Evolutionary conservation across 306 rosid genomes (phyloP).

Genomic region (Cercis canadensis): DNA sequence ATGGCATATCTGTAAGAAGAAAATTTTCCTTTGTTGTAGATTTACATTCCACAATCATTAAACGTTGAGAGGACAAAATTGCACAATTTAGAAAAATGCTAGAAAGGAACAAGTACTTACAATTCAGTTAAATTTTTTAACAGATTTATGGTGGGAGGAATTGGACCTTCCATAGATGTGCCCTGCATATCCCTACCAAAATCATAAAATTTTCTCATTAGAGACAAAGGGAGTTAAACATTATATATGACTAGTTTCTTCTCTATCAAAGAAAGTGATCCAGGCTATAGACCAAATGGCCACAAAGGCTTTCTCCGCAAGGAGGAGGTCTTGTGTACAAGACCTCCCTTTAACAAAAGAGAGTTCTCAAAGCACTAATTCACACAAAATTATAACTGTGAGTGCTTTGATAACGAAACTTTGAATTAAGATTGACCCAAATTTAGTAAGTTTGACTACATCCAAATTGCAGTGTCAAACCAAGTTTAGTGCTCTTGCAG

Average conservation of each 20-base stretch:
- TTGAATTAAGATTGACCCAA: background rate
- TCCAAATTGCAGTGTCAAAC: too few relatives aligned
- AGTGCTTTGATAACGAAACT: too few relatives aligned
- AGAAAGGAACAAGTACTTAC: slow-evolving; percentile 48
- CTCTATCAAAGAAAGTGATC: slow-evolving; percentile 14
- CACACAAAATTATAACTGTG: too few relatives aligned
- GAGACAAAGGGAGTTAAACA: slow-evolving; percentile 2
- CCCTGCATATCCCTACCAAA: slow-evolving; percentile 74
- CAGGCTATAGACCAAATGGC: too few relatives aligned
- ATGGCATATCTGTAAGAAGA: slow-evolving; percentile 32
- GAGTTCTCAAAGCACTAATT: too few relatives aligned
- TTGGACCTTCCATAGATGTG: slow-evolving; percentile 74
- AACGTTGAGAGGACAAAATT: slow-evolving; percentile 24
- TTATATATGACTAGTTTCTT: too few relatives aligned
- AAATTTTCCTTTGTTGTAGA: too few relatives aligned
- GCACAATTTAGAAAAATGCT: slow-evolving; percentile 16
- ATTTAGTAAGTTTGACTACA: too few relatives aligned
- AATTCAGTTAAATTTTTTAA: slow-evolving; percentile 48
- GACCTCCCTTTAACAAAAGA: too few relatives aligned
- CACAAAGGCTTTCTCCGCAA: too few relatives aligned
- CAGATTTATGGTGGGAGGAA: slow-evolving; percentile 57
- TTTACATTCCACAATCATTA: slow-evolving; percentile 5
- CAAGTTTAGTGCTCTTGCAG: too few relatives aligned
- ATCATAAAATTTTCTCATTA: background rate
- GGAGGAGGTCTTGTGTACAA: too few relatives aligned